phyloP scores from a whole-genome alignment of 176 grass and related monocot genomes.

The Oryza coarctata region DNA sequence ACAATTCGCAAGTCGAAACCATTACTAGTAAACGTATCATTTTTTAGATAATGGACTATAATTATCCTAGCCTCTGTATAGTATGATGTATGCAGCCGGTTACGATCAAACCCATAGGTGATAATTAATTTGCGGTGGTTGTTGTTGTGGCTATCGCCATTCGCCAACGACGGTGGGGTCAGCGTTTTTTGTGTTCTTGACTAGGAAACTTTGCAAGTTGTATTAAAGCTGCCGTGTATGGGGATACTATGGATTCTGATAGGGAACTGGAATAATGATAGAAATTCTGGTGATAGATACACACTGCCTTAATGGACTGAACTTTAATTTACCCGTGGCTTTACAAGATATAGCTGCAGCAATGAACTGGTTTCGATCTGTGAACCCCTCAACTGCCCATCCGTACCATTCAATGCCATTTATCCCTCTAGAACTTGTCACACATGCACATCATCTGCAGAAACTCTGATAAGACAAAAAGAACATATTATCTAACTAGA shows the following conservation, averaged over 20 bases:
- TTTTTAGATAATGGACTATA: too few species aligned
- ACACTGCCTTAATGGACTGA: neutral
- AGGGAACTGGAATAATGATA: conserved; percentile 1
- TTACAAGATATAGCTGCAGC: neutral
- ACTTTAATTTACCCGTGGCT: neutral
- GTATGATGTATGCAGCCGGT: too few species aligned
- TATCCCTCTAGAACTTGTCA: neutral
- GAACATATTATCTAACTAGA: neutral
- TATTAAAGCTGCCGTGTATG: neutral
- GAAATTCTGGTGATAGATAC: conserved; percentile 5
- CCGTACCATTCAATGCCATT: neutral
- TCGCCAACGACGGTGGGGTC: neutral
- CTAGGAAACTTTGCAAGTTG: neutral
- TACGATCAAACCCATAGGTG: too few species aligned
- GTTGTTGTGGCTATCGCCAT: neutral
- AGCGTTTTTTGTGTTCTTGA: neutral
- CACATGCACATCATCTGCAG: neutral
- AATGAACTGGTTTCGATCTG: neutral
- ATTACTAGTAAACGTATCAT: too few species aligned
- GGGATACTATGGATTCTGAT: neutral
- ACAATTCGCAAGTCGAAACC: too few species aligned
- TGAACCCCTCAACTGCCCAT: neutral
- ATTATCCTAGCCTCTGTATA: too few species aligned
- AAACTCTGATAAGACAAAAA: neutral
- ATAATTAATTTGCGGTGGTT: neutral